Conservation (phyloP, 1,284 basidiomycete genomes). For the Afroboletus lepidellus region DNA sequence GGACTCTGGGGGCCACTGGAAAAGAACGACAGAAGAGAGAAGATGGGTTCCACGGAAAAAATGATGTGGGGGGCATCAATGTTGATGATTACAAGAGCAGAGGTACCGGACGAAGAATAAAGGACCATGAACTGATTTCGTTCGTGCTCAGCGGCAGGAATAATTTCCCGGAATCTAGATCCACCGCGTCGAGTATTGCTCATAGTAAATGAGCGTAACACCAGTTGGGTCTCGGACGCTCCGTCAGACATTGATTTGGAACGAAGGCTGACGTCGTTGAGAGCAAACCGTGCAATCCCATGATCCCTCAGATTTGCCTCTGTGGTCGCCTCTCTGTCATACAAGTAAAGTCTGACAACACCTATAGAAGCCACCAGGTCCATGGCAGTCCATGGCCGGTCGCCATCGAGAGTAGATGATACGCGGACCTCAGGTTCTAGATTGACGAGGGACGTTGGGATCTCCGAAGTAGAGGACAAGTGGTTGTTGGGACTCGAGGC, state of each 20-base stretch:
- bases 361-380: constrained; percentile 79
- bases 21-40: constrained; percentile 87
- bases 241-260: constrained; percentile 85
- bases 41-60: constrained; percentile 91
- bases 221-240: constrained; percentile 83
- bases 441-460: constrained; percentile 34
- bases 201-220: constrained; percentile 89
- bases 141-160: constrained; percentile 87
- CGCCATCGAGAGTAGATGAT: constrained; percentile 25
- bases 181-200: constrained; percentile 82
- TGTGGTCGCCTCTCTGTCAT: constrained; percentile 65
- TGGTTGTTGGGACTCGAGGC: constrained; percentile 6
- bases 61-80: constrained; percentile 94
- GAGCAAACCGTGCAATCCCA: constrained; percentile 84
- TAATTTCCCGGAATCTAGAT: constrained; percentile 92
- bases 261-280: constrained; percentile 79
- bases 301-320: constrained; percentile 69
- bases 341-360: constrained; percentile 89
- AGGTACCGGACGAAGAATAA: constrained; percentile 75
- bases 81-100: constrained; percentile 79
- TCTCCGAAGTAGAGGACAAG: constrained; percentile 4
- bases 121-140: constrained; percentile 95
- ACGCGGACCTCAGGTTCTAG: constrained; percentile 58
- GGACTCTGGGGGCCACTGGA: constrained; percentile 54
- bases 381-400: constrained; percentile 58